Conservation (phyloP, 2,329 filamentous ascomycete species). For the Cladophialophora bantiana region DNA sequence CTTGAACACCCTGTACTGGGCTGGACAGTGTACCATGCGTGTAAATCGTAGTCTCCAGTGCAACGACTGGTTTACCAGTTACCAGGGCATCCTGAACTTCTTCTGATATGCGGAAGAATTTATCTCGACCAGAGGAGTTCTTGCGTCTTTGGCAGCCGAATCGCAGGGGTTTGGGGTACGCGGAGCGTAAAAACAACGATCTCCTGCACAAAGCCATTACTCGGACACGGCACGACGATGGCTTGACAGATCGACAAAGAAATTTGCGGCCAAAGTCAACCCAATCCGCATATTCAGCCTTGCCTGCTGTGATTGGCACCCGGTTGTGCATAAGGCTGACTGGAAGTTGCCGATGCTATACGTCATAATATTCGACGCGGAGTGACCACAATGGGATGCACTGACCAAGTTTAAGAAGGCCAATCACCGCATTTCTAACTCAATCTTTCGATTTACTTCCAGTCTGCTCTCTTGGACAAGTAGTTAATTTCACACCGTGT, state of each 20-base stretch:
- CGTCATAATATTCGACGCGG: constrained; percentile 14
- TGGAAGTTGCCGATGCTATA: not conserved
- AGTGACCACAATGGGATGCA: not conserved
- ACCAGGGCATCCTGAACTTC: constrained; percentile 81
- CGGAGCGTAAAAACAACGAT: not conserved
- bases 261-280: not conserved
- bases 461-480: not conserved
- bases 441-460: not conserved
- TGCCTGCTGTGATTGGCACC: constrained; percentile 8
- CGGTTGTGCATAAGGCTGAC: constrained; percentile 2
- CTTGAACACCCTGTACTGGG: constrained; percentile 8
- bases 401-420: constrained; percentile 15
- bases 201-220: constrained; percentile 16
- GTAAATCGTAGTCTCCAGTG: constrained; percentile 95
- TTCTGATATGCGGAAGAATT: constrained; percentile 74
- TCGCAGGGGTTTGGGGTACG: not conserved
- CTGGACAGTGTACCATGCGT: constrained; percentile 73
- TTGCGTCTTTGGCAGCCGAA: constrained; percentile 8
- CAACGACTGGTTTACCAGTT: constrained; percentile 81
- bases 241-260: not conserved
- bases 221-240: not conserved
- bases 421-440: not conserved
- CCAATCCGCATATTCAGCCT: constrained; percentile 9
- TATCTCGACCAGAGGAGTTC: constrained; percentile 29
- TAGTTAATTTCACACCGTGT: not conserved